Conservation (phyloP, 2,329 filamentous ascomycete species). For the Capronia epimyces region DNA sequence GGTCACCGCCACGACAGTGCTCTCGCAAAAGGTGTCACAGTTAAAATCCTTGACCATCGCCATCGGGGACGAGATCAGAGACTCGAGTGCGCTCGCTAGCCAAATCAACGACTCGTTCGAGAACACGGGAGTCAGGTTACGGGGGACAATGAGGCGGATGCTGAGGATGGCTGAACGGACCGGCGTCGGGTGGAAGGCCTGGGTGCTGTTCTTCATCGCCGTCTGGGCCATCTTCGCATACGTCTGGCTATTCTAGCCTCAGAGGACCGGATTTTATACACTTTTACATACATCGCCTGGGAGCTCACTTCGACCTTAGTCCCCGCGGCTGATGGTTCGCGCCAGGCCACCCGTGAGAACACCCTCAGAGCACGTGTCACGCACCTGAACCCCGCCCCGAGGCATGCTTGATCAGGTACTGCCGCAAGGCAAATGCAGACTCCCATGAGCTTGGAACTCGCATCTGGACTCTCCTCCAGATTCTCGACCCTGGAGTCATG, state of each 20-base stretch:
- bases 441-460: not conserved
- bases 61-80: slow-evolving; percentile 92
- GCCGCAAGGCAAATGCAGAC: too few species aligned
- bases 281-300: too few species aligned
- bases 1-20: slow-evolving; percentile 54
- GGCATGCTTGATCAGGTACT: too few species aligned
- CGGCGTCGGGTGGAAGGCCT: slow-evolving; percentile 94
- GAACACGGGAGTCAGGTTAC: slow-evolving; percentile 69
- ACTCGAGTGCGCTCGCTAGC: slow-evolving; percentile 79
- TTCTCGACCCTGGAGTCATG: not conserved
- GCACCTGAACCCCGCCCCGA: too few species aligned
- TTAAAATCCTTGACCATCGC: slow-evolving; percentile 70
- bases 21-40: slow-evolving; percentile 28
- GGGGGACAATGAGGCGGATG: slow-evolving; percentile 96
- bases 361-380: too few species aligned
- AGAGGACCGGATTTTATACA: not conserved
- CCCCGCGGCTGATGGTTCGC: not conserved
- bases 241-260: slow-evolving; percentile 74
- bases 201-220: slow-evolving; percentile 80
- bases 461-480: not conserved
- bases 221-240: slow-evolving; percentile 81
- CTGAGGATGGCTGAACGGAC: slow-evolving; percentile 88
- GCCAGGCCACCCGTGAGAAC: not conserved
- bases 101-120: slow-evolving; percentile 97
- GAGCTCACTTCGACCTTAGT: too few species aligned